These are phyloP conservation scores for Psilocybe cyanescens DNA, from an alignment of 768 basidiomycete species.

Conservation along the genomic window DNA sequence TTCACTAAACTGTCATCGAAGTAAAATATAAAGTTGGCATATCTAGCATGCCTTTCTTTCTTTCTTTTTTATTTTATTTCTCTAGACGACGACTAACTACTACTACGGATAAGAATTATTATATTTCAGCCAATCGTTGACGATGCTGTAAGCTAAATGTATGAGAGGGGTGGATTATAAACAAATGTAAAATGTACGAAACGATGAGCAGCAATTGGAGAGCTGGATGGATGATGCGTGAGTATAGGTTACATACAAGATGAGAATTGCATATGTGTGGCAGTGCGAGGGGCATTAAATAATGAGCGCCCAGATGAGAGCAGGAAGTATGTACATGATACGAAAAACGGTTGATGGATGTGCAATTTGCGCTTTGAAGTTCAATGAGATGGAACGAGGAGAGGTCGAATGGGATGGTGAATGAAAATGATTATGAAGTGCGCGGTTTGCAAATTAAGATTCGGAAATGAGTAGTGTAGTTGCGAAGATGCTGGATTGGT, in stretches of 20 bases:
- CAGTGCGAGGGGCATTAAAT: background rate
- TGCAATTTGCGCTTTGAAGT: too few relatives aligned
- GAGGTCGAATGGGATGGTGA: too few relatives aligned
- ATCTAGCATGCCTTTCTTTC: background rate
- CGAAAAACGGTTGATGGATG: too few relatives aligned
- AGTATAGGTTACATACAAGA: slow-evolving; percentile 19
- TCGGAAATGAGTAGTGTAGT: too few relatives aligned
- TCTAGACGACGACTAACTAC: background rate
- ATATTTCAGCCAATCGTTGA: background rate
- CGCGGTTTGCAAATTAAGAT: too few relatives aligned
- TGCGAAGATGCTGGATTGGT: too few relatives aligned
- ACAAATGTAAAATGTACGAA: background rate
- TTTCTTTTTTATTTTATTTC: background rate
- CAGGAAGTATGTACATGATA: too few relatives aligned
- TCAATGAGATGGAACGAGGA: too few relatives aligned
- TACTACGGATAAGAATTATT: background rate
- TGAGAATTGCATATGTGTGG: slow-evolving; percentile 1
- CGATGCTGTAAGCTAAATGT: background rate
- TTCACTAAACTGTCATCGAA: too few relatives aligned
- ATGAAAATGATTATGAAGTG: too few relatives aligned
- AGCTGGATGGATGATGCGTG: background rate
- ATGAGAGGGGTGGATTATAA: background rate
- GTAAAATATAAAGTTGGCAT: background rate
- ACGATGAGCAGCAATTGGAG: background rate
- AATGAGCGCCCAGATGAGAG: background rate